Evolutionary conservation across 1,284 basidiomycete species (phyloP).

Genomic region (Baeospora myosura): DNA sequence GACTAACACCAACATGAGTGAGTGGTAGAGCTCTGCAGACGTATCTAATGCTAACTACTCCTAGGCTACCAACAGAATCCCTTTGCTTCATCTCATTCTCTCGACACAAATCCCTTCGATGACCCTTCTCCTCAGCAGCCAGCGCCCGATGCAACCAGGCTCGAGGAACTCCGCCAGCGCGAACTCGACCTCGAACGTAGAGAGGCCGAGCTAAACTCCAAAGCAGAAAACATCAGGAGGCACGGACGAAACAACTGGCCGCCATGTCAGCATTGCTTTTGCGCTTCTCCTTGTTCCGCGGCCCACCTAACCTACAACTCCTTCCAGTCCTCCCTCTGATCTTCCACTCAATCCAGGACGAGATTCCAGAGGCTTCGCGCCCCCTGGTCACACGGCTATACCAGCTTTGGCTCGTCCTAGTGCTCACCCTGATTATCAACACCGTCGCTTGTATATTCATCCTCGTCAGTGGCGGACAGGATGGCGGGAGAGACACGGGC

Average conservation of each 20-base stretch:
- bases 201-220: constrained; percentile 62
- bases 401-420: constrained; percentile 80
- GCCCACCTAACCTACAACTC: constrained; percentile 14
- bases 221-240: constrained; percentile 65
- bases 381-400: constrained; percentile 80
- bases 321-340: constrained; percentile 83
- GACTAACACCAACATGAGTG: background rate
- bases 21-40: constrained; percentile 1
- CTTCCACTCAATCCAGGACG: constrained; percentile 85
- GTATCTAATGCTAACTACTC: background rate
- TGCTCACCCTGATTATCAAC: constrained; percentile 79
- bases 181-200: constrained; percentile 77
- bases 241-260: constrained; percentile 90
- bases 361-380: constrained; percentile 80
- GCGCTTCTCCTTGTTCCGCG: constrained; percentile 12
- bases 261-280: constrained; percentile 47
- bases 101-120: constrained; percentile 79
- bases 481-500: constrained; percentile 77
- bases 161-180: constrained; percentile 62
- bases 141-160: constrained; percentile 31
- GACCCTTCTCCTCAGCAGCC: constrained; percentile 47
- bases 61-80: constrained; percentile 55
- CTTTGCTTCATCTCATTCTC: constrained; percentile 75
- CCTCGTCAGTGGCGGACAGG: constrained; percentile 66
- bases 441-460: constrained; percentile 87